Base-by-base conservation (phyloP, 306 rosid species). In the Dalbergia cochinchinensis region DNA sequence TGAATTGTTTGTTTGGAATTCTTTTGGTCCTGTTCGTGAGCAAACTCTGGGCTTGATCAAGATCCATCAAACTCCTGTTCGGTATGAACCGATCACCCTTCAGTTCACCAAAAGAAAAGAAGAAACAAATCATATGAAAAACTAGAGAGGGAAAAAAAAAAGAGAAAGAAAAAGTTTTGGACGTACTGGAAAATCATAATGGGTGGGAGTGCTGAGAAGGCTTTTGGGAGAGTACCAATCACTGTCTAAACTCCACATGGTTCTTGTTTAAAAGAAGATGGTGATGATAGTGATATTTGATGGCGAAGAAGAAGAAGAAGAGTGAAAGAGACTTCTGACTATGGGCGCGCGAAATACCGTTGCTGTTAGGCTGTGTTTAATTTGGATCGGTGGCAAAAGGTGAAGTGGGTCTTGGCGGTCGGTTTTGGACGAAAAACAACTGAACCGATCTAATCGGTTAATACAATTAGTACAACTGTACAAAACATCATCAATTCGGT, bases 21-120 rank as follows among this genome's bases (percentile, higher is more conserved):
- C 80, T 89, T 18, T 48, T 81, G 72, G 85, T 89, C 33, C 78
- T 62, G 83, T 85, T 85, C 3, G 96, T 89, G 90, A 93, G 83
- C 34, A 92, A 83, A 88, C 89, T 89, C 26, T 86, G 90, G 84
- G 97, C 93, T 86, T 92, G 97, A 92, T 92, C 94, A 85, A 92
- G 97, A 91, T 91, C 88, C 97, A 92, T 92, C 97, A 92, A 91
- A 88, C 97, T 92, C 86, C 96, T 73, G 70, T 79, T 92, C 18
- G 97, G 96, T 31, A 92, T 91, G 85, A 92, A 92, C 64, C 96
- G 87, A 82, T 92, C 97, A 35, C 97, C 97, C 96, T 92, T 59
- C 35, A 37, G 50, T 37, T 4, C 4, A 73, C 53, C 51, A 71
- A 14, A 59, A 20, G 1, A 20, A 26, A 59, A 66, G 2, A 76